Percentiles rank a stretch among this genome's conserved stretches.
These are phyloP conservation scores for Penicillium sp. DNA, from an alignment of 2,329 filamentous ascomycete genomes.

Conservation along the genomic window DNA sequence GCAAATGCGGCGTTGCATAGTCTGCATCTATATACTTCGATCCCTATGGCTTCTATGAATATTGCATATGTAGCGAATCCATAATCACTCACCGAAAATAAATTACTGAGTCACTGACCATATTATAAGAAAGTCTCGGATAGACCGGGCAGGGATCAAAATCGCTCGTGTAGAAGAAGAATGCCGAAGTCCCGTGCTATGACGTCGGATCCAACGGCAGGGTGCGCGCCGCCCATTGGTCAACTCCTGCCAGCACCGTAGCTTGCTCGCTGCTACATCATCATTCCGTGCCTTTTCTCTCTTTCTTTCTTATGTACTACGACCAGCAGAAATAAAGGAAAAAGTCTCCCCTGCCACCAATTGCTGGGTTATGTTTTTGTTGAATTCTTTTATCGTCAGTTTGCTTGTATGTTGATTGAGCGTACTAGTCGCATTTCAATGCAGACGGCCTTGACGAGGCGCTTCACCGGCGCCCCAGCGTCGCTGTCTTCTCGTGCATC, in stretches of 20 bases:
- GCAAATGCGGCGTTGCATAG: neutral
- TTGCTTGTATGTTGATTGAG: neutral
- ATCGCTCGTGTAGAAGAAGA: neutral
- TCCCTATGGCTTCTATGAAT: neutral
- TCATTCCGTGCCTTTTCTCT: neutral
- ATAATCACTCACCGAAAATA: too few species aligned
- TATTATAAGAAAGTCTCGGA: too few species aligned
- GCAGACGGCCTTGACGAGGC: conserved; percentile 12
- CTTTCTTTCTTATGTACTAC: neutral
- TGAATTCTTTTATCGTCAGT: neutral
- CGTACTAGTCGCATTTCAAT: conserved; percentile 4
- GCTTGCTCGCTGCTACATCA: neutral
- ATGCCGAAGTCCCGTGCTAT: neutral
- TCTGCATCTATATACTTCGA: neutral
- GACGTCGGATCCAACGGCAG: neutral
- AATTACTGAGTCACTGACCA: too few species aligned
- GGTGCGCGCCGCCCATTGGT: neutral
- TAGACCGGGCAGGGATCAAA: too few species aligned
- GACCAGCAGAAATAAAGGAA: neutral
- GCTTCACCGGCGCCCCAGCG: conserved; percentile 3
- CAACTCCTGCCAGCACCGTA: neutral
- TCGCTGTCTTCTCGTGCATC: conserved; percentile 2
- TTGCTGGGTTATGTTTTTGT: conserved; percentile 4
- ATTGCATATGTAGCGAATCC: too few species aligned
- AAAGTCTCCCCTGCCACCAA: neutral